A percentile compares a stretch with the other conserved stretches of the same genome.
Evolutionary conservation across 2,329 filamentous ascomycete genomes (phyloP).

Genomic region (Cordyceps farinosa): DNA sequence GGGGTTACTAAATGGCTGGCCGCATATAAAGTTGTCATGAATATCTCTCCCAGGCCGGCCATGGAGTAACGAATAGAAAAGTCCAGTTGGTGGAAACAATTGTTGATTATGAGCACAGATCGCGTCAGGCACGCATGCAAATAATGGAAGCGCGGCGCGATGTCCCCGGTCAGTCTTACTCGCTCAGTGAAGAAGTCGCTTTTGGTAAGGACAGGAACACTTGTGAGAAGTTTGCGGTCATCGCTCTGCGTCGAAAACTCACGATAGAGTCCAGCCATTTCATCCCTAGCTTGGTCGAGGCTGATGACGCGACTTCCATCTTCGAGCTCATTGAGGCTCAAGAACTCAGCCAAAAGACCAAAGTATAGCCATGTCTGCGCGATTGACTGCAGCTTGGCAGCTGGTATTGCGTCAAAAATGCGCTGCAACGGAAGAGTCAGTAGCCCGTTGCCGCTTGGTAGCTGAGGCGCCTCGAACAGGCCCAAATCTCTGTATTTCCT

Average conservation of each 20-base stretch:
- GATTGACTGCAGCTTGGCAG: slow-evolving; percentile 25
- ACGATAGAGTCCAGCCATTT: slow-evolving; percentile 21
- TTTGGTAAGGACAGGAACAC: slow-evolving; percentile 3
- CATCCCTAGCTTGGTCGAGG: slow-evolving; percentile 12
- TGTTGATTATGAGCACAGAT: slow-evolving; percentile 20
- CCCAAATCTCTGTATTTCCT: slow-evolving; percentile 20
- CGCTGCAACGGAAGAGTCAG: background rate
- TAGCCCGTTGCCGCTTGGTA: slow-evolving; percentile 18
- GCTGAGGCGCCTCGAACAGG: slow-evolving; percentile 17
- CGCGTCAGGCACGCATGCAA: slow-evolving; percentile 23
- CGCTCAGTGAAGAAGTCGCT: slow-evolving; percentile 18
- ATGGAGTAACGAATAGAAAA: slow-evolving; percentile 27
- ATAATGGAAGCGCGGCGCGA: slow-evolving; percentile 19
- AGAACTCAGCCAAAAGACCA: slow-evolving; percentile 29
- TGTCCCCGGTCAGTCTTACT: slow-evolving; percentile 13
- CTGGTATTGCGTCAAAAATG: slow-evolving; percentile 21
- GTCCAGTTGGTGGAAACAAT: slow-evolving; percentile 23
- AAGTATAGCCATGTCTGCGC: slow-evolving; percentile 35
- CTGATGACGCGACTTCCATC: slow-evolving; percentile 20
- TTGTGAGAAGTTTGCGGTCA: background rate
- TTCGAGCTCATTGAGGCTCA: slow-evolving; percentile 25
- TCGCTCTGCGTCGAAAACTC: slow-evolving; percentile 16
- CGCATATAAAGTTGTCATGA: slow-evolving; percentile 19
- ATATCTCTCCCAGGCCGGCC: no score
- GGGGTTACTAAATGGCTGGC: slow-evolving; percentile 7